Evolutionary conservation across 805 yeast genomes (phyloP), one percentile per base, ranked within the genome.

Genomic region (Saturnispora galanensis): DNA sequence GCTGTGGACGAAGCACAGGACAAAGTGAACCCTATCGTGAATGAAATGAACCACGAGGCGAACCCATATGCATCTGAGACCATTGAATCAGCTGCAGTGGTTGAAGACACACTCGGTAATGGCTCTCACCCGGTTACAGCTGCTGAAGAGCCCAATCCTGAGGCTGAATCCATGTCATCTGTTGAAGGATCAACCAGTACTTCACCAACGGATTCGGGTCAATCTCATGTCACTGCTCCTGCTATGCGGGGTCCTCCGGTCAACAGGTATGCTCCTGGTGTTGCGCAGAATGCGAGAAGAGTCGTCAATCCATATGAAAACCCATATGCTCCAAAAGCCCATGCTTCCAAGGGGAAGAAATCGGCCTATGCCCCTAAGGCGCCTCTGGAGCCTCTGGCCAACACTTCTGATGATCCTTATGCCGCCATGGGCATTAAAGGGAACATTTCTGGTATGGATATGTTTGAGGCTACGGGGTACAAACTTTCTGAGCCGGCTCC

Each of bases 391-490:
- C 38, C 15, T 36, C 11, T 12, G 42, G 29, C 18, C 28, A 31
- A 7, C 32, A n/a, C 5, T 10, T 21, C 31, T 10, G 33, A 38
- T 15, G 48, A 41, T n/a, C 26, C 36, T 1, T 31, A 16, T 5
- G 46, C 40, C 13, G 49, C 47, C 26, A 35, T 38, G 34, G 52
- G 44, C 5, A 40, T 45, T 41, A 50, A 56, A 2, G 46, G 46
- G 3, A 46, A 50, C 11, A 36, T 50, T 31, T 48, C 44, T 12
- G 46, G 52, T 6, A 49, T 51, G 36, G 64, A 62, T 47, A 59
- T 55, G 47, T 62, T 58, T 48, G 56, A 58, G 21, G 59, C 50
- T 42, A 64, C 64, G 5, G 67, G 67, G 3, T 62, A 62, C 28
- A 10, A 10, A 5, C 39, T 38, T 17, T 9, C 40, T 12, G 33